Conservation (phyloP, 1,284 basidiomycete genomes). For the Malassezia vespertilionis region DNA sequence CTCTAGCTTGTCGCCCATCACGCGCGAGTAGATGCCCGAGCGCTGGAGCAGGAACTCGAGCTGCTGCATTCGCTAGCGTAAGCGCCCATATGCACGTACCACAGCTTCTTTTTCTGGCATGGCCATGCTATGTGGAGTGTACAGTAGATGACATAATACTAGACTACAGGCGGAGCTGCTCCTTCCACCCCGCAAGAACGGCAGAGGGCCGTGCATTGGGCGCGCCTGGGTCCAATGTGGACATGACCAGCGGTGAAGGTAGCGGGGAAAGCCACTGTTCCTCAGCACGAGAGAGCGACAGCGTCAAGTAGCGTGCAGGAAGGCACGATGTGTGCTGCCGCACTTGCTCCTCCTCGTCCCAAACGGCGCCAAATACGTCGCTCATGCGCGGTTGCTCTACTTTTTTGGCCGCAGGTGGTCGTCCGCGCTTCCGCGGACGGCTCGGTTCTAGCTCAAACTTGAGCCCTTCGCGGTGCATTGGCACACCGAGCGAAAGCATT, state of each 20-base stretch:
- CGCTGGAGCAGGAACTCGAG: constrained; percentile 38
- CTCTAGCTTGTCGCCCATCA: constrained; percentile 44
- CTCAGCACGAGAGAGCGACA: neutral
- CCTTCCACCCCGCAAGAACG: constrained; percentile 3
- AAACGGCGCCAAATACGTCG: too few relatives aligned
- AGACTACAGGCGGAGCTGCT: too few relatives aligned
- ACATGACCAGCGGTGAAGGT: constrained; percentile 7
- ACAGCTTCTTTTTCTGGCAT: constrained; percentile 1
- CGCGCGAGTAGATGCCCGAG: constrained; percentile 38
- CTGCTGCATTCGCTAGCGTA: constrained; percentile 25
- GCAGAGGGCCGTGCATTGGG: neutral
- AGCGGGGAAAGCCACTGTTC: constrained; percentile 10
- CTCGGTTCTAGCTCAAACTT: constrained; percentile 11
- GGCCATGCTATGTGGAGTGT: neutral
- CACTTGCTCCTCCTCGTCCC: too few relatives aligned
- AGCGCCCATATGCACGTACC: neutral
- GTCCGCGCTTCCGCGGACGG: constrained; percentile 13
- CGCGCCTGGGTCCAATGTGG: constrained; percentile 1
- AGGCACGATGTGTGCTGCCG: neutral
- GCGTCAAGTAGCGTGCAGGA: constrained; percentile 5
- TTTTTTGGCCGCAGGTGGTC: constrained; percentile 8
- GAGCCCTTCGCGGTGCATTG: constrained; percentile 8
- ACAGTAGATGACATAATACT: constrained; percentile 2
- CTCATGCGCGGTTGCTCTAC: too few relatives aligned
- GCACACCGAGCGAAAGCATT: constrained; percentile 9